Conservation (phyloP, 495 filamentous ascomycete genomes). For the Neurospora sp. region DNA sequence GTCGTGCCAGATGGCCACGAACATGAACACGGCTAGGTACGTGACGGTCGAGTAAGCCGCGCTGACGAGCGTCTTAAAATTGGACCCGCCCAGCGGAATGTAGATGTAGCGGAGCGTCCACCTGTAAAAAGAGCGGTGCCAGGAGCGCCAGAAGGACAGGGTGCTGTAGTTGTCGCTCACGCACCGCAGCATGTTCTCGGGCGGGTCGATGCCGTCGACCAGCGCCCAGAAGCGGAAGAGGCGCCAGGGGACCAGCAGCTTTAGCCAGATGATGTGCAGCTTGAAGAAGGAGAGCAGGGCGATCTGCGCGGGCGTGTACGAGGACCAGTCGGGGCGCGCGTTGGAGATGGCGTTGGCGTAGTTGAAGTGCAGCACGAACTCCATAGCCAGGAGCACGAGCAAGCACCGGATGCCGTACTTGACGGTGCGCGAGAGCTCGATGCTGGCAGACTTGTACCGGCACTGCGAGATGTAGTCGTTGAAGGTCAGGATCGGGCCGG, state of each 20-base stretch:
- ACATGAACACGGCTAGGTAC: slow-evolving; percentile 83
- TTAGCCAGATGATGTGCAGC: slow-evolving; percentile 95
- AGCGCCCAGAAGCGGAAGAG: slow-evolving; percentile 95
- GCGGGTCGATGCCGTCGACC: slow-evolving; percentile 82
- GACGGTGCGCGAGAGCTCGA: slow-evolving; percentile 54
- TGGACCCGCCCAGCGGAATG: slow-evolving; percentile 73
- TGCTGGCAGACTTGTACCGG: slow-evolving; percentile 57
- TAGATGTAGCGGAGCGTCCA: slow-evolving; percentile 95
- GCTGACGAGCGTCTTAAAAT: slow-evolving; percentile 24
- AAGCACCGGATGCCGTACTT: slow-evolving; percentile 78
- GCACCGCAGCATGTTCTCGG: slow-evolving; percentile 97
- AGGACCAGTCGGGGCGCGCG: slow-evolving; percentile 60
- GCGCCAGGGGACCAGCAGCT: slow-evolving; percentile 91
- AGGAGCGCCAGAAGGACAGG: slow-evolving; percentile 88
- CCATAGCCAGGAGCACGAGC: slow-evolving; percentile 77
- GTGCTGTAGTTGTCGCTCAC: slow-evolving; percentile 91
- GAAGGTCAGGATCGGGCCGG: slow-evolving; percentile 91
- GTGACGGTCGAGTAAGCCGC: slow-evolving; percentile 49
- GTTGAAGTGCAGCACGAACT: slow-evolving; percentile 84
- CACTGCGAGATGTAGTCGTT: slow-evolving; percentile 92
- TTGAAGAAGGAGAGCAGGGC: slow-evolving; percentile 93
- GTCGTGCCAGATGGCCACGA: slow-evolving; percentile 97
- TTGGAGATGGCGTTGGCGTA: slow-evolving; percentile 92
- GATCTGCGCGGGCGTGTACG: slow-evolving; percentile 82
- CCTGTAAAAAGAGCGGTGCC: slow-evolving; percentile 90